Evolutionary conservation across 2,329 filamentous ascomycete genomes (phyloP).

Genomic region (Pseudocercospora eumusae): DNA sequence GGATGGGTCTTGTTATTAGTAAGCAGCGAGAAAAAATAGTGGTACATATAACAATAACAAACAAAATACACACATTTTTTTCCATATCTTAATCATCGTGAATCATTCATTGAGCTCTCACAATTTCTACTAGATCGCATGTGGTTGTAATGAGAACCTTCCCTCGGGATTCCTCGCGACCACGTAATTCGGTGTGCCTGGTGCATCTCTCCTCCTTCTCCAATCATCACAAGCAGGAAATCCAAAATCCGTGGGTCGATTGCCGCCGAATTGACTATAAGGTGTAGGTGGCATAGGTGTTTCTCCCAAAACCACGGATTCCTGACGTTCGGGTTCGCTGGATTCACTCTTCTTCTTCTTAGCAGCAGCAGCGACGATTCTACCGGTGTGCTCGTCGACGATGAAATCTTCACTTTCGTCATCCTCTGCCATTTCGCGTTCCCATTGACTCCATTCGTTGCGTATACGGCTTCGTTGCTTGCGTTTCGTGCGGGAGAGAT

Average conservation of each 20-base stretch:
- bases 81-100: background rate
- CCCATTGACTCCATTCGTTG: slow-evolving; percentile 20
- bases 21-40: too few species aligned
- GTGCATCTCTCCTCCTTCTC: slow-evolving; percentile 3
- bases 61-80: too few species aligned
- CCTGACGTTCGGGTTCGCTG: background rate
- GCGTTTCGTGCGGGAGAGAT: slow-evolving; percentile 16
- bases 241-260: slow-evolving; percentile 1
- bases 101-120: too few species aligned
- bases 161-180: slow-evolving; percentile 1
- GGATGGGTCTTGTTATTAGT: slow-evolving; percentile 8
- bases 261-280: background rate
- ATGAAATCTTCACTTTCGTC: slow-evolving; percentile 14
- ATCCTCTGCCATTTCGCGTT: slow-evolving; percentile 17
- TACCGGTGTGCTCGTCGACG: slow-evolving; percentile 12
- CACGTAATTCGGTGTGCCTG: slow-evolving; percentile 3
- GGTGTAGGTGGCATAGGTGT: background rate
- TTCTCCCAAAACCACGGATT: slow-evolving; percentile 1
- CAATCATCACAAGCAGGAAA: background rate
- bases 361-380: slow-evolving; percentile 6
- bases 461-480: slow-evolving; percentile 3
- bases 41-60: too few species aligned
- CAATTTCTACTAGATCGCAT: too few species aligned
- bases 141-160: background rate
- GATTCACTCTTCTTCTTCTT: background rate